A percentile compares a stretch with the other conserved stretches of the same genome.
Evolutionary conservation across 2,329 filamentous ascomycete species (phyloP).

Genomic region (Phoma sp.): DNA sequence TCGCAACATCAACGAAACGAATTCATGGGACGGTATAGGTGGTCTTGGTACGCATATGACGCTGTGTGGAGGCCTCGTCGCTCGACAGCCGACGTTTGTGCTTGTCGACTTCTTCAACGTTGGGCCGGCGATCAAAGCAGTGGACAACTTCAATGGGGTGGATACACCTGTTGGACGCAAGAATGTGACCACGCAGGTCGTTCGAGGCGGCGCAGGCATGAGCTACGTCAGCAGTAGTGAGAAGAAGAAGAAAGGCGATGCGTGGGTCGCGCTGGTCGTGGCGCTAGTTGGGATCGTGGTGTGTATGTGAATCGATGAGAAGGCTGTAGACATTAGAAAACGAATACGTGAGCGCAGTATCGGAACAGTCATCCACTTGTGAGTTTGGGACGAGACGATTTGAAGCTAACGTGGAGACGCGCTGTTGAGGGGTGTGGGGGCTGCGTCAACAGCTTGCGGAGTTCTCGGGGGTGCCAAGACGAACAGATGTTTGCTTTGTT

Average conservation of each 20-base stretch:
- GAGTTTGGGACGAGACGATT: not conserved
- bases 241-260: constrained; percentile 5
- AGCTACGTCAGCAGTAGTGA: constrained; percentile 8
- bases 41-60: constrained; percentile 48
- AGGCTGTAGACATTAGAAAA: too few species aligned
- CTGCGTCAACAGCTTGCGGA: constrained; percentile 18
- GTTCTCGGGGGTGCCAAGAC: constrained; percentile 34
- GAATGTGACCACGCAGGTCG: constrained; percentile 22
- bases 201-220: constrained; percentile 4
- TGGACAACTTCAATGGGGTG: constrained; percentile 70
- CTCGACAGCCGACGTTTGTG: constrained; percentile 68
- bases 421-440: not conserved
- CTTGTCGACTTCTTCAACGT: constrained; percentile 81
- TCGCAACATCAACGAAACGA: constrained; percentile 65
- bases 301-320: not conserved
- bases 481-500: constrained; percentile 19
- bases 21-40: constrained; percentile 65
- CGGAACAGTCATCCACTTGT: too few species aligned
- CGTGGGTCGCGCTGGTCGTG: constrained; percentile 11
- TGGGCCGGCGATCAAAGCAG: constrained; percentile 69
- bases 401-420: too few species aligned
- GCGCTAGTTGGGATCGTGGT: not conserved
- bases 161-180: constrained; percentile 53
- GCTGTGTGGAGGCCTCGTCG: constrained; percentile 63
- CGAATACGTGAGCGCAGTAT: too few species aligned